Percentiles rank a stretch among this genome's conserved stretches.
phyloP scores from a whole-genome alignment of 2,329 filamentous ascomycete species.

The Atkinsonella texensis region DNA sequence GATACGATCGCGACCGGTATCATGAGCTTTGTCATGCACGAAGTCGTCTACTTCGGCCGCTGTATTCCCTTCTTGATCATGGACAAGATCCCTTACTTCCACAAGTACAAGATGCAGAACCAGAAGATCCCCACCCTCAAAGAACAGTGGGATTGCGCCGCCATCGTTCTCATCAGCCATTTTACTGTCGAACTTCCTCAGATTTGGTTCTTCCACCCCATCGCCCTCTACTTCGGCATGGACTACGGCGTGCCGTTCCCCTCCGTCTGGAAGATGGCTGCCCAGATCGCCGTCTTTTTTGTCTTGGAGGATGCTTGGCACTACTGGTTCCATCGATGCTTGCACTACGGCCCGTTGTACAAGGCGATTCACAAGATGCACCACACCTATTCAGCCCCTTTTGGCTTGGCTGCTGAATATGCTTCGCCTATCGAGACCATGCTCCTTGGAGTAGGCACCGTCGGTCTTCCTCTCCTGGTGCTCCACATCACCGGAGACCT shows the following conservation, averaged over 20 bases:
- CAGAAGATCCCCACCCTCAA: constrained; percentile 81
- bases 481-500: constrained; percentile 73
- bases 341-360: constrained; percentile 94
- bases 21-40: constrained; percentile 94
- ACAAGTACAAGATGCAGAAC: constrained; percentile 87
- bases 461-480: constrained; percentile 74
- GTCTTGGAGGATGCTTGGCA: constrained; percentile 95
- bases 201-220: constrained; percentile 98
- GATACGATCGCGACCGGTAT: constrained; percentile 93
- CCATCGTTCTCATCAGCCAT: constrained; percentile 84
- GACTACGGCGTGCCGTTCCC: constrained; percentile 85
- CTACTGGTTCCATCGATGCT: constrained; percentile 86
- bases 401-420: constrained; percentile 93
- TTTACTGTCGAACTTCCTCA: constrained; percentile 97
- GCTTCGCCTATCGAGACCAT: constrained; percentile 95
- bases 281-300: constrained; percentile 90
- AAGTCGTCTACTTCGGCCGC: constrained; percentile 87
- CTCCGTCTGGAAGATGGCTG: constrained; percentile 68
- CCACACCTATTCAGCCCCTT: constrained; percentile 96
- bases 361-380: constrained; percentile 97
- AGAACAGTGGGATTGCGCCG: constrained; percentile 92
- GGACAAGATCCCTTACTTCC: constrained; percentile 76
- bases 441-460: constrained; percentile 78
- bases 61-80: constrained; percentile 86
- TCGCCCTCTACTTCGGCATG: constrained; percentile 87